Percentiles rank a stretch among this genome's conserved stretches.
Conservation (phyloP, 2,329 filamentous ascomycete genomes). For the Boeremia exigua region DNA sequence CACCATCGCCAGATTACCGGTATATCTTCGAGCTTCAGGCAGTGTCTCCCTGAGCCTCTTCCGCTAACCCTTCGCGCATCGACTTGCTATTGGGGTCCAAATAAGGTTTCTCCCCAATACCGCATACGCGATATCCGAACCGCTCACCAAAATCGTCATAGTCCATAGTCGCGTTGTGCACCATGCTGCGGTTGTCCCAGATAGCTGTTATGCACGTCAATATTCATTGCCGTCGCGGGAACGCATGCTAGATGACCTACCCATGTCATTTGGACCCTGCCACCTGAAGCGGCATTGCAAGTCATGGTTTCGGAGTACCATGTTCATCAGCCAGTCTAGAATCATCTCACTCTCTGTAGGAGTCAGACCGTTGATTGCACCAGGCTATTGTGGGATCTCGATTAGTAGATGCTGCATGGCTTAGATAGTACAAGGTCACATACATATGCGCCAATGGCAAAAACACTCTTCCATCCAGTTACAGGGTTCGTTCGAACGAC, state of each 20-base stretch:
- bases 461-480: slow-evolving; percentile 63
- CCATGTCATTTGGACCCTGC: slow-evolving; percentile 55
- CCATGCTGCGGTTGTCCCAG: slow-evolving; percentile 67
- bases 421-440: neutral
- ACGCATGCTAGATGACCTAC: slow-evolving; percentile 26
- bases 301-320: slow-evolving; percentile 49
- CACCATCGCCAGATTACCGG: neutral
- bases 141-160: slow-evolving; percentile 65
- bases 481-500: slow-evolving; percentile 64
- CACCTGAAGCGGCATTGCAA: slow-evolving; percentile 51
- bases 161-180: slow-evolving; percentile 54
- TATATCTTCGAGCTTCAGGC: neutral
- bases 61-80: slow-evolving; percentile 49
- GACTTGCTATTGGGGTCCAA: slow-evolving; percentile 59
- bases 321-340: slow-evolving; percentile 46
- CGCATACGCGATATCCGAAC: slow-evolving; percentile 60
- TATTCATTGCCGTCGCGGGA: neutral
- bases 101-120: slow-evolving; percentile 62
- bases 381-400: neutral
- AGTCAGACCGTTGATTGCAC: neutral
- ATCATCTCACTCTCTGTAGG: neutral
- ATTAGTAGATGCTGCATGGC: slow-evolving; percentile 20
- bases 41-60: neutral
- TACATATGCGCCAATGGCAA: slow-evolving; percentile 48
- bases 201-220: slow-evolving; percentile 50